Evolutionary conservation across 2,329 filamentous ascomycete genomes (phyloP).

Genomic region (Mycosphaerella sp.): DNA sequence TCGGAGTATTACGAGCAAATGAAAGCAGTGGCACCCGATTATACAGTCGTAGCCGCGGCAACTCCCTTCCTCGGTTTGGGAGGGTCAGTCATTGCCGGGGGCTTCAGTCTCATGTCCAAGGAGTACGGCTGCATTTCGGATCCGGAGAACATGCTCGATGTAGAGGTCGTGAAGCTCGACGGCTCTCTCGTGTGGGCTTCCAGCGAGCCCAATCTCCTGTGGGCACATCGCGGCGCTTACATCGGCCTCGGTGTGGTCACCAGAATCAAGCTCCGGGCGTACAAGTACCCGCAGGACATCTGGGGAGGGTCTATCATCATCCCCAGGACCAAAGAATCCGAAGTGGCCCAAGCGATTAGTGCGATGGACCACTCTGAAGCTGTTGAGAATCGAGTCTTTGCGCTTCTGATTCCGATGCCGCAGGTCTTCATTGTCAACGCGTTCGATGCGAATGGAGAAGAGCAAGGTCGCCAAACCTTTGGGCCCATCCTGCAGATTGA

Average conservation of each 20-base stretch:
- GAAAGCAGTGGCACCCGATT: conserved; percentile 1
- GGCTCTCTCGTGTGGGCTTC: conserved; percentile 6
- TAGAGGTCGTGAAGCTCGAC: conserved; percentile 6
- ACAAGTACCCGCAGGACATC: conserved; percentile 2
- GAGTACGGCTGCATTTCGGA: conserved; percentile 7
- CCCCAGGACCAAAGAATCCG: not conserved
- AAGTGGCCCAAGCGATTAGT: not conserved
- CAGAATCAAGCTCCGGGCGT: conserved; percentile 1
- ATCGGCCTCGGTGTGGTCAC: conserved; percentile 5
- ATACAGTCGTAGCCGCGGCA: conserved; percentile 1
- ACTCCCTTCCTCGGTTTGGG: conserved; percentile 4
- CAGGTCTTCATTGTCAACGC: conserved; percentile 1
- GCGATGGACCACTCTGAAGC: not conserved
- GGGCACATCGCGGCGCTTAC: not conserved
- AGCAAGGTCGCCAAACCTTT: conserved; percentile 1
- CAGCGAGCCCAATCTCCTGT: conserved; percentile 2
- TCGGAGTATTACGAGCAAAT: conserved; percentile 6
- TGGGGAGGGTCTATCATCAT: conserved; percentile 6
- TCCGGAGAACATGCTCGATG: conserved; percentile 7
- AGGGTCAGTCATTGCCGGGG: conserved; percentile 2
- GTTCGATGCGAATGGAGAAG: conserved; percentile 1
- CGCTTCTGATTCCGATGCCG: not conserved
- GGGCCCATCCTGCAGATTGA: not conserved
- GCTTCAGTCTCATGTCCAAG: conserved; percentile 7
- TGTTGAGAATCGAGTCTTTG: conserved; percentile 1